These are phyloP conservation scores for Pythium vanterpoolii DNA, from an alignment of 352 stramenopile species.

Conservation along the genomic window DNA sequence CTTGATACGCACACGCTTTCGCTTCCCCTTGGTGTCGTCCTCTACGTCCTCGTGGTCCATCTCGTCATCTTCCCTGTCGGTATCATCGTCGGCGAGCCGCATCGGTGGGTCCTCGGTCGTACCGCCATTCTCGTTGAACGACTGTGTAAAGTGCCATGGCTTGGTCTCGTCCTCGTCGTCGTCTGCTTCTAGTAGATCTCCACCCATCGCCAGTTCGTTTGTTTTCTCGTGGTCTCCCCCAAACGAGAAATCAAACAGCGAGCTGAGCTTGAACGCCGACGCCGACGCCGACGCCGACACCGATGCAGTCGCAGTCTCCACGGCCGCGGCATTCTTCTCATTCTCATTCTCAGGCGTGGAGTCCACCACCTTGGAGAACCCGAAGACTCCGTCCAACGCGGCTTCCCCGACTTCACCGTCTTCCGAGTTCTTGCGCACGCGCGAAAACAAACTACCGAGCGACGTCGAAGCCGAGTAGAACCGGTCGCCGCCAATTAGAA, in stretches of 20 bases:
- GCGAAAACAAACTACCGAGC: slow-evolving; percentile 67
- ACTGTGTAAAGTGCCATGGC: slow-evolving; percentile 44
- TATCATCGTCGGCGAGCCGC: slow-evolving; percentile 15
- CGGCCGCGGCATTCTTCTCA: too few species aligned
- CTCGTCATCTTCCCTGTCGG: slow-evolving; percentile 27
- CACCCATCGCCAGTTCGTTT: slow-evolving; percentile 36
- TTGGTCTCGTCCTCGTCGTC: slow-evolving; percentile 7
- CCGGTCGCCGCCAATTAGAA: slow-evolving; percentile 54
- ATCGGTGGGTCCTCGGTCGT: slow-evolving; percentile 35
- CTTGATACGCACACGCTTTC: slow-evolving; percentile 35
- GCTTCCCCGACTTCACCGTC: slow-evolving; percentile 72
- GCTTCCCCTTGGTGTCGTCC: slow-evolving; percentile 23
- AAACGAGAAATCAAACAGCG: slow-evolving; percentile 62
- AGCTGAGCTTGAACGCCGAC: slow-evolving; percentile 65
- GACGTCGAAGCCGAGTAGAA: slow-evolving; percentile 64
- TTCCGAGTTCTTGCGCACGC: slow-evolving; percentile 81
- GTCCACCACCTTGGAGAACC: slow-evolving; percentile 17
- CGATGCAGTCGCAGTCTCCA: too few species aligned
- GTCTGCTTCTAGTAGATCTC: slow-evolving; percentile 43
- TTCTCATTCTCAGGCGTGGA: slow-evolving; percentile 4
- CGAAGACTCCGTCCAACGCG: slow-evolving; percentile 68
- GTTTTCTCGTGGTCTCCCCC: slow-evolving; percentile 41
- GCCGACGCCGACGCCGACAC: too few species aligned
- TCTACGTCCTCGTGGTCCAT: not conserved
- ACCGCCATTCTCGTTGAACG: slow-evolving; percentile 32